Evolutionary conservation across 257 asterid genomes (phyloP).

Genomic region (Voacanga thouarsii): DNA sequence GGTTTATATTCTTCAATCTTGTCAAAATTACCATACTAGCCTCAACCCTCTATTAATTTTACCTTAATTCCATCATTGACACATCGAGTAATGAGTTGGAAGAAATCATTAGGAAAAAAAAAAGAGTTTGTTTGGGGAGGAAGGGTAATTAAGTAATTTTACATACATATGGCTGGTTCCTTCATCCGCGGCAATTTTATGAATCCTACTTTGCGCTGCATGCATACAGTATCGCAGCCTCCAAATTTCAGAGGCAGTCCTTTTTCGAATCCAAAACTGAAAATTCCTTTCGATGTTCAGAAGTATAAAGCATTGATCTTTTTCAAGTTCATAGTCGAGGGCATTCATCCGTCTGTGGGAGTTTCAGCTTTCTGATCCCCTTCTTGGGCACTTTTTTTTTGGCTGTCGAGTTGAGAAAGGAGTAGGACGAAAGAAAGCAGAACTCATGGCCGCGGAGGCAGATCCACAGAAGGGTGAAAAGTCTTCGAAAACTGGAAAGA

Average conservation of each 20-base stretch:
- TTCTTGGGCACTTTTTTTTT: neutral
- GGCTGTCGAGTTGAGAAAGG: neutral
- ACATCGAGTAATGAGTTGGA: too few species aligned
- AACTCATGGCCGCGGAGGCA: neutral
- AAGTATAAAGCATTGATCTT: neutral
- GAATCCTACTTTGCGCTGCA: neutral
- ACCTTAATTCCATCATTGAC: too few species aligned
- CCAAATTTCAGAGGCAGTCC: neutral
- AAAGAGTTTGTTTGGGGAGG: too few species aligned
- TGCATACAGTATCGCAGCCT: neutral
- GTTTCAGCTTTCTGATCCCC: neutral
- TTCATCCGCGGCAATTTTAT: neutral
- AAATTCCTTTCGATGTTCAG: neutral
- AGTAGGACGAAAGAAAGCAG: neutral
- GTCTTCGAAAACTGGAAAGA: slow-evolving; percentile 27
- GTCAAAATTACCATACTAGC: neutral
- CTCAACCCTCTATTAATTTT: neutral
- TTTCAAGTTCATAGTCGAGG: too few species aligned
- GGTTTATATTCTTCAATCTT: neutral
- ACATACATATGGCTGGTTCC: neutral
- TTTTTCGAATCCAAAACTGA: too few species aligned
- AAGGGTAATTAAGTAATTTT: neutral
- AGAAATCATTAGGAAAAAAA: too few species aligned
- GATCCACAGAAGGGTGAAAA: slow-evolving; percentile 9
- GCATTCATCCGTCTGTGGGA: slow-evolving; percentile 7